These are phyloP conservation scores for Pythium vanterpoolii DNA, from an alignment of 352 stramenopile species.

Conservation along the genomic window DNA sequence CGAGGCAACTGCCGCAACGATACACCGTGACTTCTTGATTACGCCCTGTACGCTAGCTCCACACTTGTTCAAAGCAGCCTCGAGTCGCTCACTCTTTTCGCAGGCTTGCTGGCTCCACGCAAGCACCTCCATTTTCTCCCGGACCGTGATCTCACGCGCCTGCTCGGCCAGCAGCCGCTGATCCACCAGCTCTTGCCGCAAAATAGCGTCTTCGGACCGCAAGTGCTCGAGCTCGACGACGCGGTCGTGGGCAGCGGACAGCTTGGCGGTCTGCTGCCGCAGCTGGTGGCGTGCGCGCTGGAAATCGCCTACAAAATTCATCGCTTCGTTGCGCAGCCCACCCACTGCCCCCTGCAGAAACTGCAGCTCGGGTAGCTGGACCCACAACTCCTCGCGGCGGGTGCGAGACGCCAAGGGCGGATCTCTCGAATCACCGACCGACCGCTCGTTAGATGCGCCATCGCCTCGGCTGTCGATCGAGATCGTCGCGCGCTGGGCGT, in stretches of 20 bases:
- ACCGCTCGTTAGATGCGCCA: slow-evolving; percentile 2
- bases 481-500: slow-evolving; percentile 18
- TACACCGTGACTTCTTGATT: slow-evolving; percentile 26
- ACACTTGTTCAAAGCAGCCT: slow-evolving; percentile 34
- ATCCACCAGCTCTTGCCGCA: slow-evolving; percentile 40
- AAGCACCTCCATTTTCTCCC: slow-evolving; percentile 61
- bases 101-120: slow-evolving; percentile 61
- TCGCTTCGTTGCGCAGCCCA: slow-evolving; percentile 40
- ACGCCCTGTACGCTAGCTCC: slow-evolving; percentile 19
- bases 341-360: slow-evolving; percentile 45
- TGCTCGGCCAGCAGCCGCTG: slow-evolving; percentile 47
- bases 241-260: slow-evolving; percentile 28
- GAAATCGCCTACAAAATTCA: slow-evolving; percentile 50
- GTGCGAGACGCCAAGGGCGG: background rate
- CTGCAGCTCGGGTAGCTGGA: slow-evolving; percentile 39
- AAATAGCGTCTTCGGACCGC: slow-evolving; percentile 30
- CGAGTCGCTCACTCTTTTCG: slow-evolving; percentile 43
- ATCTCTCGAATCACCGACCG: slow-evolving; percentile 4
- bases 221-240: slow-evolving; percentile 40
- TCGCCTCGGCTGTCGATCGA: background rate
- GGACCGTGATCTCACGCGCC: slow-evolving; percentile 51
- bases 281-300: slow-evolving; percentile 35
- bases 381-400: slow-evolving; percentile 21
- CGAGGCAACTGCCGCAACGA: background rate
- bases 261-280: slow-evolving; percentile 33